phyloP scores from a whole-genome alignment of 495 filamentous ascomycete species.

The Durotheca rogersii region DNA sequence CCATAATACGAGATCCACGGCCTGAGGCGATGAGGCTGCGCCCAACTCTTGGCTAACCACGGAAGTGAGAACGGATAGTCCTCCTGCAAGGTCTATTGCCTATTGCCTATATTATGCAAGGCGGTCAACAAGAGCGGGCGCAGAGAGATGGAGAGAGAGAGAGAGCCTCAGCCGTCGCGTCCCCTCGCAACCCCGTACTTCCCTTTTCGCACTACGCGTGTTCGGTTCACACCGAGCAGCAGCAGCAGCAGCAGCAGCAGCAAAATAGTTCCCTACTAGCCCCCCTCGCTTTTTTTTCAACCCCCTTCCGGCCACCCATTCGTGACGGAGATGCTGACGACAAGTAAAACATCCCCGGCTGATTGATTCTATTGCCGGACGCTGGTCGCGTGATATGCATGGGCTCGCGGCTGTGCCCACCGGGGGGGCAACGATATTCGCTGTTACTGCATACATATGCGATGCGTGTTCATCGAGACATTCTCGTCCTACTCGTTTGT shows the following conservation, averaged over 20 bases:
- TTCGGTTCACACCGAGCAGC: too few relatives aligned
- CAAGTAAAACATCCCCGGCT: conserved; percentile 20
- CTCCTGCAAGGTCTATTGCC: too few relatives aligned
- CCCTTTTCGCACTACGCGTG: too few relatives aligned
- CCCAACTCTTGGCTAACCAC: conserved; percentile 2
- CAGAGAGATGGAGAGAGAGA: neutral
- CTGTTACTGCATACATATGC: conserved; percentile 25
- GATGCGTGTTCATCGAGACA: conserved; percentile 26
- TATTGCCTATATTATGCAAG: neutral
- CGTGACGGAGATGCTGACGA: neutral
- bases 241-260: too few relatives aligned
- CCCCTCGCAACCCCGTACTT: neutral
- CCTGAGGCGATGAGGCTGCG: conserved; percentile 21
- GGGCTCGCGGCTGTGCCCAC: conserved; percentile 28
- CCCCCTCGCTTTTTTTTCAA: neutral
- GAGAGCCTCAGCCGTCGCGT: neutral
- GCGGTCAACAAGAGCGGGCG: neutral
- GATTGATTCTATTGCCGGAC: conserved; percentile 29
- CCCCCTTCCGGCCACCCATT: neutral
- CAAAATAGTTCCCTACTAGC: too few relatives aligned
- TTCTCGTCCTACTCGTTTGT: conserved; percentile 17
- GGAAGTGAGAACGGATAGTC: neutral
- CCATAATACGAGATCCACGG: too few relatives aligned
- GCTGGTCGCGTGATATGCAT: conserved; percentile 30
- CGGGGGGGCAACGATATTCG: conserved; percentile 24